Conservation (phyloP, 305 asterid species). For the Euphrasia arctica region DNA sequence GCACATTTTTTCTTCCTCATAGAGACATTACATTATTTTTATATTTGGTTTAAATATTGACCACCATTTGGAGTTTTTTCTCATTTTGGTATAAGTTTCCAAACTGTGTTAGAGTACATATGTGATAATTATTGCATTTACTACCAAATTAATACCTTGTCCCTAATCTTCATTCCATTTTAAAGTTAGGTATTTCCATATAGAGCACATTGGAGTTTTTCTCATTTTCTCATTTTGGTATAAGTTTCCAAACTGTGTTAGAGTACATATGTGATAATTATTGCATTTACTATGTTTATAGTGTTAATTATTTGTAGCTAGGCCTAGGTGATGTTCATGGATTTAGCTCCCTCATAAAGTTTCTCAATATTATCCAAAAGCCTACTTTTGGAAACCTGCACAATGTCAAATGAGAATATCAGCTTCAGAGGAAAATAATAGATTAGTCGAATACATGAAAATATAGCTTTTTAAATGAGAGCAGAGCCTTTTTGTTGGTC, state of each 20-base stretch:
- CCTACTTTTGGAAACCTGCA: conserved; percentile 11
- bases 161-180: no score
- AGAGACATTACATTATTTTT: conserved; percentile 16
- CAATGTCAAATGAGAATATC: conserved; percentile 9
- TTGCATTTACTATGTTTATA: conserved; percentile 12
- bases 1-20: conserved; percentile 31
- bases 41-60: neutral
- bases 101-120: conserved; percentile 10
- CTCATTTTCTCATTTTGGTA: conserved; percentile 11
- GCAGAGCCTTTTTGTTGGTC: conserved; percentile 8
- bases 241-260: conserved; percentile 6
- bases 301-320: conserved; percentile 14
- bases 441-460: conserved; percentile 9
- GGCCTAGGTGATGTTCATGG: conserved; percentile 19
- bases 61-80: no score
- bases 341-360: conserved; percentile 20
- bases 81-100: conserved; percentile 1
- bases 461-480: conserved; percentile 18
- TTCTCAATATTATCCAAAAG: neutral
- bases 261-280: conserved; percentile 5
- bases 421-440: conserved; percentile 14
- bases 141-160: neutral
- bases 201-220: neutral
- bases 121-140: conserved; percentile 15
- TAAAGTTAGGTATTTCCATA: no score